Base-by-base conservation (phyloP, 805 yeast genomes). In the Starmerella stellata region DNA sequence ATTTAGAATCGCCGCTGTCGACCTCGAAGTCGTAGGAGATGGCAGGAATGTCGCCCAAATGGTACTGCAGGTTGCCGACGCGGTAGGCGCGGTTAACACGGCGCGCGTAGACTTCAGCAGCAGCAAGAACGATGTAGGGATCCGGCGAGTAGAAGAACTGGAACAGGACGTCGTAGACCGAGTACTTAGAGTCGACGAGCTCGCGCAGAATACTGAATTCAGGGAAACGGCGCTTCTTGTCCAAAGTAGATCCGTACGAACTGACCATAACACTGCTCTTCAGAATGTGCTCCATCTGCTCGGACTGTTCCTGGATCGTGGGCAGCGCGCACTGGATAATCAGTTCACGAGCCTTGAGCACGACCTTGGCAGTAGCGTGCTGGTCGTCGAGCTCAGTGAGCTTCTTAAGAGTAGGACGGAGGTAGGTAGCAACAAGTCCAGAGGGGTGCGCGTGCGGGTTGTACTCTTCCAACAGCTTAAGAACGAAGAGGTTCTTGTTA, bases 41-140 rank as follows among this genome's bases (percentile, higher is more conserved):
- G 30, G 95, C 92, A 37, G 69, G 58, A 15, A 49, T 41, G 32
- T 63, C 61, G 7, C 66, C 69, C 19, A 59, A 50, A 40, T 70
- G 66, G 53, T 81, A 80, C 39, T 65, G 62, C 38, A 92, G 70
- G 46, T 75, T 78, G 39, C 80, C 76, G 44, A 90, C 76, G 30
- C 82, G 76, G 63, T 92, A 90, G 29, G 96, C 96, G 54, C 96
- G 75, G 66, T 85, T 90, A 34, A 96, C 93, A 59, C 98, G 78
- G 59, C 96, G 78, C 43, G 85, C 76, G 60, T 90, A 90, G 42
- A 90, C 93, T 62, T 90, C 95, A 34, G 93, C 82, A 28, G 98
- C 96, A 28, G 98, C 96, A 48, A 87, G 72, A 3, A 87, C 78
- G 44, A 90, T 87, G 68, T 81, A 80, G 35, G 78, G 79, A 54